Evolutionary conservation across 1,284 basidiomycete species (phyloP).

Genomic region (Coniferiporia weirii): DNA sequence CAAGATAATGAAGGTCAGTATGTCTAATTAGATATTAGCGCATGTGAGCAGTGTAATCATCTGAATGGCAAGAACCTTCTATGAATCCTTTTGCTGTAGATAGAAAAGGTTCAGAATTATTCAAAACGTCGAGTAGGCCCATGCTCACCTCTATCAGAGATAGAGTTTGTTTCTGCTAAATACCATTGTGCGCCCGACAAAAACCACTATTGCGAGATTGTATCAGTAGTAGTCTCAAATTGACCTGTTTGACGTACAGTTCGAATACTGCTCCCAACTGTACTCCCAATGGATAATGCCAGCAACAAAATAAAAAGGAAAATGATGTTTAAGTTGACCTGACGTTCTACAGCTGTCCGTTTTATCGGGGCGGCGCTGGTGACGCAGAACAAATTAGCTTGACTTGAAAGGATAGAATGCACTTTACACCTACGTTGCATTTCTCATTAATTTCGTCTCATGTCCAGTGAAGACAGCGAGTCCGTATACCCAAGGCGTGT

Average conservation of each 20-base stretch:
- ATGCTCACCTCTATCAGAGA: conserved; percentile 56
- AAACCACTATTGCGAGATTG: conserved; percentile 54
- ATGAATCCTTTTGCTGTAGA: conserved; percentile 68
- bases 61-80: conserved; percentile 51
- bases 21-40: conserved; percentile 49
- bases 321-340: conserved; percentile 97
- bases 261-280: conserved; percentile 87
- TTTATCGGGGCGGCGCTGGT: conserved; percentile 90
- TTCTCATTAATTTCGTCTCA: conserved; percentile 98
- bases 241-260: conserved; percentile 34
- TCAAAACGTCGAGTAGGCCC: not conserved
- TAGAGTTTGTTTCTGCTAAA: conserved; percentile 52
- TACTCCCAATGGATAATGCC: conserved; percentile 84
- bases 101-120: conserved; percentile 7
- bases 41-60: conserved; percentile 3
- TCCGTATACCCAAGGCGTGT: conserved; percentile 96
- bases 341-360: conserved; percentile 90
- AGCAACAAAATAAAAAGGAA: conserved; percentile 90
- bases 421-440: conserved; percentile 68
- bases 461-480: conserved; percentile 94
- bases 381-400: conserved; percentile 2
- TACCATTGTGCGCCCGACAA: conserved; percentile 84
- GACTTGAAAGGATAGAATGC: not conserved
- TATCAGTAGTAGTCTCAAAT: not conserved
- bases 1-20: conserved; percentile 96